Evolutionary conservation across 805 yeast species (phyloP), one percentile per base, ranked within the genome.

Genomic region (Saturnispora hagleri): DNA sequence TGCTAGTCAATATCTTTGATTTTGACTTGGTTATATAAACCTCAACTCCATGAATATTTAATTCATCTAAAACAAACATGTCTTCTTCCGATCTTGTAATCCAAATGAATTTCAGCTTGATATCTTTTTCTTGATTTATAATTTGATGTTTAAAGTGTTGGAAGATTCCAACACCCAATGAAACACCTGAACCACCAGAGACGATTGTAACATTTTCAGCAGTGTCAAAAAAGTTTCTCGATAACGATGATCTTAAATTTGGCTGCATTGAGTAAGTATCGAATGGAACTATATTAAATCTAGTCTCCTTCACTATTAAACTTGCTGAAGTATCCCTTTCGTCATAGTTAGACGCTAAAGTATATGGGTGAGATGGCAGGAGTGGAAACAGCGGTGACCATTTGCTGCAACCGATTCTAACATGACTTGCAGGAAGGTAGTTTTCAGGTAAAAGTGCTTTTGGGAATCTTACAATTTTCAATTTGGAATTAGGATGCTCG

Each of bases 141-240:
- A 56, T 58, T 33, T 63, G 62, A 4, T 48, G 46, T 18, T 60
- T 60, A 46, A 79, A 67, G 52, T 73, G 67, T 46, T 72, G 71
- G 58, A 71, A 75, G 1, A 82, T 42, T 0, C 86, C 81, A 9
- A 82, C 55, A 3, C 83, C 85, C 50, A 76, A 76, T 0, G 89
- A 81, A 10, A 85, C 75, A 1, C 91, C 90, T 2, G 88, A 78
- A 0, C 93, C 93, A 13, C 90, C 91, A 55, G 83, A 77, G 1
- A 84, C 70, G 18, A 84, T 72, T 15, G 70, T 62, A 1, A 81
- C 75, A 40, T 76, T 73, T 34, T 73, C 74, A 0, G 78, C 81
- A 0, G 78, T 71, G 40, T 68, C 64, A 55, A 77, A 73, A 54
- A 79, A 75, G 18, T 70, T 67, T 12, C 60, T 55, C 12, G 75